Evolutionary conservation across 192 early-diverging fungal genomes (phyloP).

Genomic region (Oehlia diaphana): DNA sequence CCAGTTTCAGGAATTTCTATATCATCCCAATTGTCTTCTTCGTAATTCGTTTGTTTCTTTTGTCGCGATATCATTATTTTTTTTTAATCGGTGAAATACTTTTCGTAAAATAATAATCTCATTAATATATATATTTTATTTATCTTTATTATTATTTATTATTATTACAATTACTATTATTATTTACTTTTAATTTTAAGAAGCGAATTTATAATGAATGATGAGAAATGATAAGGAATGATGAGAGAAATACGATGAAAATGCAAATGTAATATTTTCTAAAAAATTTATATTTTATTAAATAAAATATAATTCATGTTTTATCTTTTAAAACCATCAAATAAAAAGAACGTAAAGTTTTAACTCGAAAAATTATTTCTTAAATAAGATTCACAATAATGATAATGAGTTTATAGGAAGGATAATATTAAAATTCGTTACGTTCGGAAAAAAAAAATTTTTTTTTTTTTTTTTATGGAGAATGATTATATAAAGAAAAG

Average conservation of each 20-base stretch:
- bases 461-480: no score
- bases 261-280: not conserved
- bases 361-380: not conserved
- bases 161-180: not conserved
- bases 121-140: not conserved
- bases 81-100: not conserved
- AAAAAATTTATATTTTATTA: not conserved
- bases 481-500: no score
- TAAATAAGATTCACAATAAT: not conserved
- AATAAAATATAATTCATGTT: not conserved
- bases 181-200: not conserved
- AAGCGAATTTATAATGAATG: not conserved
- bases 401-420: not conserved
- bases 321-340: not conserved
- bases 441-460: not conserved
- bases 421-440: not conserved
- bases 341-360: not conserved
- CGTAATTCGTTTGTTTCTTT: not conserved
- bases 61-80: not conserved
- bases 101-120: not conserved
- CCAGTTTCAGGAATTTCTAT: constrained; percentile 5
- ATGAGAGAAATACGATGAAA: not conserved
- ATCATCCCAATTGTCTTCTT: constrained; percentile 23
- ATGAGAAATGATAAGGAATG: not conserved
- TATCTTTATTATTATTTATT: not conserved